These are phyloP conservation scores for Boletus subluridellus DNA, from an alignment of 1,284 basidiomycete genomes.

Conservation along the genomic window DNA sequence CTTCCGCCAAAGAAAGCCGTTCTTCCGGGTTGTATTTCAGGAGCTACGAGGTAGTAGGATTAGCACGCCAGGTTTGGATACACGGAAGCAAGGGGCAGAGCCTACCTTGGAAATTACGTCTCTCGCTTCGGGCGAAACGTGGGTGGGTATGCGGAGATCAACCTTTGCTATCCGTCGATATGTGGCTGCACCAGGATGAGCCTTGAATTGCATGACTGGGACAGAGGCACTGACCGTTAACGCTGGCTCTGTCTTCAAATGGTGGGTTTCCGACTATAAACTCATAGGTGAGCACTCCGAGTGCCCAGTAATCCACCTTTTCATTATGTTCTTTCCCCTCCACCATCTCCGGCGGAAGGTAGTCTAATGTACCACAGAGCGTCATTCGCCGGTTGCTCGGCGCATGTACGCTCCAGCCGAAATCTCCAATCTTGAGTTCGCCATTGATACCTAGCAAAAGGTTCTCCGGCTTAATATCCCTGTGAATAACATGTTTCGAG, in stretches of 20 bases:
- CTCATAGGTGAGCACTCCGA: slow-evolving; percentile 95
- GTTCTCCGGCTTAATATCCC: slow-evolving; percentile 99
- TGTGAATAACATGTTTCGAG: slow-evolving; percentile 95
- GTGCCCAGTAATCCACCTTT: slow-evolving; percentile 94
- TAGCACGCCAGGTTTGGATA: slow-evolving; percentile 28
- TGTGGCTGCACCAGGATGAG: slow-evolving; percentile 54
- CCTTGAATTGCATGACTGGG: not conserved
- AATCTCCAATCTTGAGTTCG: slow-evolving; percentile 97
- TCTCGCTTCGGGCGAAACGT: slow-evolving; percentile 61
- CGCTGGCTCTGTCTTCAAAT: slow-evolving; percentile 84
- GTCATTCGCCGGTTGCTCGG: slow-evolving; percentile 87
- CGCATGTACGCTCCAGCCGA: slow-evolving; percentile 99
- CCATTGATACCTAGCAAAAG: slow-evolving; percentile 92
- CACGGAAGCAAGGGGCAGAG: slow-evolving; percentile 16
- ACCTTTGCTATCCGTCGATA: slow-evolving; percentile 83
- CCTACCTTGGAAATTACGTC: slow-evolving; percentile 62
- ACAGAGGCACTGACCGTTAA: slow-evolving; percentile 53
- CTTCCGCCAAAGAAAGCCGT: slow-evolving; percentile 77
- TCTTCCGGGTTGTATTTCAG: slow-evolving; percentile 83
- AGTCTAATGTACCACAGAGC: slow-evolving; percentile 94
- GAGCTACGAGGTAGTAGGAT: slow-evolving; percentile 52
- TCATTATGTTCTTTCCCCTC: slow-evolving; percentile 85
- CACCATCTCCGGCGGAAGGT: slow-evolving; percentile 98
- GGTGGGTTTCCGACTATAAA: slow-evolving; percentile 91
- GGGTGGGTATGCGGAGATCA: slow-evolving; percentile 73